These are phyloP conservation scores for Sporothrix globosa DNA, from an alignment of 2,329 filamentous ascomycete species.

Conservation along the genomic window DNA sequence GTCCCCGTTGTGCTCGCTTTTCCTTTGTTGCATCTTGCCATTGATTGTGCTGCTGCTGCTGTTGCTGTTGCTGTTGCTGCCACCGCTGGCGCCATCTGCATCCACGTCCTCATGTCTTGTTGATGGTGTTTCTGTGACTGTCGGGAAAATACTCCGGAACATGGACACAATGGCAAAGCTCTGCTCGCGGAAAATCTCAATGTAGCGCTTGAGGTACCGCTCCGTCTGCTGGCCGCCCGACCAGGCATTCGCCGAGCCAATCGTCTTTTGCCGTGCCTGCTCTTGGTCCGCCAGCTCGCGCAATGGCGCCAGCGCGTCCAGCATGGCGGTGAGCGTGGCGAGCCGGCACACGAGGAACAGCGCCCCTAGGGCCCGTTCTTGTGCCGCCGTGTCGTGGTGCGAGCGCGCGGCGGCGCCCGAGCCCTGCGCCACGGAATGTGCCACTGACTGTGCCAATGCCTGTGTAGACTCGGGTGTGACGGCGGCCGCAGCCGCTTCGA, in stretches of 20 bases:
- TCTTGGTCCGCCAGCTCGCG: constrained; percentile 90
- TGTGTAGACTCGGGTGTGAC: constrained; percentile 24
- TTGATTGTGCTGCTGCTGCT: neutral
- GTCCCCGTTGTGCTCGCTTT: neutral
- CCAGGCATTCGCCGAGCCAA: constrained; percentile 52
- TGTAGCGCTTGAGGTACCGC: constrained; percentile 89
- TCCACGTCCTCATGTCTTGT: neutral
- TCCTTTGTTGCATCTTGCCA: neutral
- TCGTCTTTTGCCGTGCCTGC: constrained; percentile 51
- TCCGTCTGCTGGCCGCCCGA: constrained; percentile 88
- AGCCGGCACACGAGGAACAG: constrained; percentile 87
- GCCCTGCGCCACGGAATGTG: too few species aligned
- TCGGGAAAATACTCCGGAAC: constrained; percentile 84
- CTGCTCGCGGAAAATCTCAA: constrained; percentile 97
- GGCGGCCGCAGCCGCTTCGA: constrained; percentile 46
- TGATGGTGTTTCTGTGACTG: constrained; percentile 26
- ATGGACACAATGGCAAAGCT: constrained; percentile 95
- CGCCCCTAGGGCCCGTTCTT: constrained; percentile 74
- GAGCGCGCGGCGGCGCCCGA: neutral
- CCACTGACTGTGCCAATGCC: neutral
- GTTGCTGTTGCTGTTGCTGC: neutral
- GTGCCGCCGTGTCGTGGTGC: constrained; percentile 39
- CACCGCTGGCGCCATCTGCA: neutral
- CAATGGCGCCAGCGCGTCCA: constrained; percentile 82
- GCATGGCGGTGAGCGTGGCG: constrained; percentile 74